Base-by-base conservation (phyloP, 495 filamentous ascomycete genomes). In the Penicillium paxilli region DNA sequence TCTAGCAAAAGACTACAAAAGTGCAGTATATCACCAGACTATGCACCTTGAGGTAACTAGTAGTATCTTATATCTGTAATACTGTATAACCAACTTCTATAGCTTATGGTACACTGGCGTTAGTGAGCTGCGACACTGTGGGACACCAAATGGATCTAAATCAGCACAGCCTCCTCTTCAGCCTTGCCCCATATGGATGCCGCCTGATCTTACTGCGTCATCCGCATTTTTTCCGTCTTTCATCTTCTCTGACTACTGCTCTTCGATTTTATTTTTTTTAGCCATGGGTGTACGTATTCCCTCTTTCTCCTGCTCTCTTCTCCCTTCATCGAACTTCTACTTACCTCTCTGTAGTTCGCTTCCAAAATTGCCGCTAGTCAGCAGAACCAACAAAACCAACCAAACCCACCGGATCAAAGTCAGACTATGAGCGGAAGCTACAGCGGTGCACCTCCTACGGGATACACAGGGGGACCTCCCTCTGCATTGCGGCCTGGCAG, bases 401-500 rank as follows among this genome's bases (percentile, higher is more conserved):
- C 55, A n/a, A 63, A 38, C 23, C 28, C 38, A 23, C 24, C 17
- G 4, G 10, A 46, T 49, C 48, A 42, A 47, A 25, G 48, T 30
- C 55, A 55, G 38, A 62, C 51, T 17, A 41, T 60, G 35, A 60
- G 48, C 24, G 58, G 64, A 3, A 68, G 69, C 10, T 74, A 76
- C 44, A 64, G 61, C 38, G 73, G 70, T 23, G 70, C 70, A 30
- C 67, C 73, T 52, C 72, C 74, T 9, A 33, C 71, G n/a, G 71
- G 73, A 23, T 76, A 76, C 38, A 69, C 73, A 19, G 75, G 75
- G 28, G 75, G 75, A 3, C 71, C 74, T 64, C 73, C 73, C 19
- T 2, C 71, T 54, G 55, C 70, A 21, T 55, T 72, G 59, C 69
- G 64, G 54, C 57, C 65, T 56, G 68, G n/a, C n/a, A n/a, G 63